Evolutionary conservation across 2,329 filamentous ascomycete species (phyloP).

Genomic region (Chaetomiaceae sp.): DNA sequence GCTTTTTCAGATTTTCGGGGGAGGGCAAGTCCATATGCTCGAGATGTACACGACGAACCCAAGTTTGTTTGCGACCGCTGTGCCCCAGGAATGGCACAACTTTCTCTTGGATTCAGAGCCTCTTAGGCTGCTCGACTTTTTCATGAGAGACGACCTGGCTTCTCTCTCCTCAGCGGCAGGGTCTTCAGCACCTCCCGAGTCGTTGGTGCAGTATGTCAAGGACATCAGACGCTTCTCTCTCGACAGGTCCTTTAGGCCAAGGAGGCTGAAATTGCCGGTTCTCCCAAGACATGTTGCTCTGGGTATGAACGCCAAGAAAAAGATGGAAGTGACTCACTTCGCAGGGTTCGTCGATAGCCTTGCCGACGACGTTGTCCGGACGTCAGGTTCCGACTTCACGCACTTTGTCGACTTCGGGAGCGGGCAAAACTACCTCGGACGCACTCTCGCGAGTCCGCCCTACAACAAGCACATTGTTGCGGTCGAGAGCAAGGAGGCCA

Average conservation of each 20-base stretch:
- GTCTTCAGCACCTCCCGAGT: constrained; percentile 41
- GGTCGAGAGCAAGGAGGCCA: constrained; percentile 81
- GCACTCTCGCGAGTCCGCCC: constrained; percentile 76
- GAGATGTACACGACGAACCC: constrained; percentile 90
- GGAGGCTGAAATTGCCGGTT: constrained; percentile 45
- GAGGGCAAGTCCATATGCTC: constrained; percentile 83
- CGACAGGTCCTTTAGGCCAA: constrained; percentile 52
- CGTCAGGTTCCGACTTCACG: constrained; percentile 60
- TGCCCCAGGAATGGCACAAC: constrained; percentile 75
- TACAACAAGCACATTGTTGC: constrained; percentile 86
- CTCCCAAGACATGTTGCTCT: constrained; percentile 70
- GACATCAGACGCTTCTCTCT: constrained; percentile 68
- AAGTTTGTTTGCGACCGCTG: constrained; percentile 71
- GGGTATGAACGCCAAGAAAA: constrained; percentile 96
- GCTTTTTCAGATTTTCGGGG: constrained; percentile 83
- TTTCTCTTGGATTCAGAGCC: constrained; percentile 71
- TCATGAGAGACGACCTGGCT: constrained; percentile 72
- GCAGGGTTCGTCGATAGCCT: constrained; percentile 72
- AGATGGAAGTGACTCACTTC: constrained; percentile 95
- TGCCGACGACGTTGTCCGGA: constrained; percentile 52
- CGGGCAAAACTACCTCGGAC: constrained; percentile 91
- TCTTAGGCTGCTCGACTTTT: constrained; percentile 71
- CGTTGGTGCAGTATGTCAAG: constrained; percentile 67
- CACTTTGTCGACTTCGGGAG: constrained; percentile 96
- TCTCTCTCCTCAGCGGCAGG: constrained; percentile 20